Percentiles rank a stretch among this genome's conserved stretches.
Conservation (phyloP, 305 asterid species). For the Fraxinus dipetala region DNA sequence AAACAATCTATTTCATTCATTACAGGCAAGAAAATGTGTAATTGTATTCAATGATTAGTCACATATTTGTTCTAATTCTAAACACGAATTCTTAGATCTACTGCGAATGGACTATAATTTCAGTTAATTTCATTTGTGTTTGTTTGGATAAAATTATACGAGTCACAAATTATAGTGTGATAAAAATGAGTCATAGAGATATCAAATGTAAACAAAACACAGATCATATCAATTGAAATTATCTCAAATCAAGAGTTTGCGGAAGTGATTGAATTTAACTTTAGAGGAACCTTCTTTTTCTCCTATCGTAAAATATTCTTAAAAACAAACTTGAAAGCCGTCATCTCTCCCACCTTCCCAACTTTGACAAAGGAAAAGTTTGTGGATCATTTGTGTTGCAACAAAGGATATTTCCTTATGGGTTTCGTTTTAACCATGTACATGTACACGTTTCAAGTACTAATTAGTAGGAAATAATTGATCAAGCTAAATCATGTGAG, state of each 20-base stretch:
- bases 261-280: constrained; percentile 54
- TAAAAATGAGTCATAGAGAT: constrained; percentile 46
- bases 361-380: neutral
- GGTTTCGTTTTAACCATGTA: neutral
- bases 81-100: too few species aligned
- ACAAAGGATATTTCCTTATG: neutral
- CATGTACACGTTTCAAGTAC: neutral
- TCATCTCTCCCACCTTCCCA: neutral
- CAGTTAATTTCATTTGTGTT: neutral
- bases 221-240: constrained; percentile 73
- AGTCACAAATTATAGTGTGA: neutral
- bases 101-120: too few species aligned
- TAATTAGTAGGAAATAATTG: too few species aligned
- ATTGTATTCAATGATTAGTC: too few species aligned
- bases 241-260: constrained; percentile 91
- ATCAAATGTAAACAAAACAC: constrained; percentile 84
- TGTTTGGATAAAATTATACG: neutral
- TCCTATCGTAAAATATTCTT: neutral
- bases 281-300: neutral
- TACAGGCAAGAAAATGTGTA: too few species aligned
- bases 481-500: too few species aligned
- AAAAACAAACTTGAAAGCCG: neutral
- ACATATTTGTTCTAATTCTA: too few species aligned
- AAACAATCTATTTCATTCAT: too few species aligned
- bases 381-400: neutral